phyloP scores from a whole-genome alignment of 192 early-diverging fungal species.

The Lobosporangium transversale region DNA sequence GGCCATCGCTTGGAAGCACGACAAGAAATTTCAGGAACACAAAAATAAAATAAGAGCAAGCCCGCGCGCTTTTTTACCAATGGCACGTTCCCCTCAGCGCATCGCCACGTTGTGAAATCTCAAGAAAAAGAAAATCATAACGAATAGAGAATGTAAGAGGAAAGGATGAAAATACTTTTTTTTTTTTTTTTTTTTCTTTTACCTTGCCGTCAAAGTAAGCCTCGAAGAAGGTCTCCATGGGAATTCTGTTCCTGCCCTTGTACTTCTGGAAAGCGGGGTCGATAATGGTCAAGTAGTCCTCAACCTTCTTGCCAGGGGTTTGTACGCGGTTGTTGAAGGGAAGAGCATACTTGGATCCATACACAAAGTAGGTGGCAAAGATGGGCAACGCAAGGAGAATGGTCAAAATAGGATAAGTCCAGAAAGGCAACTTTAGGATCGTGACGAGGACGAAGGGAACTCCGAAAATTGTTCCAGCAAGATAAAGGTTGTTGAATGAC shows the following conservation, averaged over 20 bases:
- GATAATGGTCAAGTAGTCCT: slow-evolving; percentile 92
- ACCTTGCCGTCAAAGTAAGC: slow-evolving; percentile 90
- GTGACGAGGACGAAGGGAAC: slow-evolving; percentile 75
- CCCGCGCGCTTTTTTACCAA: no score
- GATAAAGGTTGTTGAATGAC: slow-evolving; percentile 78
- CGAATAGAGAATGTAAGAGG: no score
- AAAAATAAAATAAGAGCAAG: no score
- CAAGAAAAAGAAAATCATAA: no score
- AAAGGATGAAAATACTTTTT: no score
- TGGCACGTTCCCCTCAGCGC: no score
- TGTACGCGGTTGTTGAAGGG: slow-evolving; percentile 72
- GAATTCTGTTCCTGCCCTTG: slow-evolving; percentile 85
- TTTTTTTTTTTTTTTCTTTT: no score
- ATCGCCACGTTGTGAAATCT: no score
- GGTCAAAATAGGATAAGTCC: slow-evolving; percentile 67
- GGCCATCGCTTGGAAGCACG: no score
- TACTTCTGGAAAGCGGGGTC: slow-evolving; percentile 81
- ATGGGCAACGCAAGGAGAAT: slow-evolving; percentile 74
- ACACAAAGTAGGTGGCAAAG: slow-evolving; percentile 76
- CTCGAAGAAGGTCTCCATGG: slow-evolving; percentile 98
- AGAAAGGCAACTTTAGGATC: slow-evolving; percentile 70
- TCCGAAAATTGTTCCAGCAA: slow-evolving; percentile 68
- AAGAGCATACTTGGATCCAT: slow-evolving; percentile 71
- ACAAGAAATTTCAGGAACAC: no score
- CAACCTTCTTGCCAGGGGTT: slow-evolving; percentile 83